These are phyloP conservation scores for Cystobasidium sp. DNA, from an alignment of 1,284 basidiomycete species.

Conservation along the genomic window DNA sequence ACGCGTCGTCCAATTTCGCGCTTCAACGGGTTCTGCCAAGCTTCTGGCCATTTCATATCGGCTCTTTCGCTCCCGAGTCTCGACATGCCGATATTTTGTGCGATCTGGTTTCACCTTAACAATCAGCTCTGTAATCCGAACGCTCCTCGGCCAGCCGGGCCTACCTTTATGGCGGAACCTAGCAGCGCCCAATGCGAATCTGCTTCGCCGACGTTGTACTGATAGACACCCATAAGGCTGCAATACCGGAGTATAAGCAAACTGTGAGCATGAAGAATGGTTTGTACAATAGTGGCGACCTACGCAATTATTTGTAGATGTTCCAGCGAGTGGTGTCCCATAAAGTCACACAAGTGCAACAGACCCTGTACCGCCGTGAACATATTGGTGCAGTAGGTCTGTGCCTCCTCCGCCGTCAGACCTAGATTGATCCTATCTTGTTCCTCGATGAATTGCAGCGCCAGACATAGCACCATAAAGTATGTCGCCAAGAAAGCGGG, in stretches of 20 bases:
- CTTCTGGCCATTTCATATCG: slow-evolving; percentile 42
- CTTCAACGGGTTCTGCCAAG: slow-evolving; percentile 48
- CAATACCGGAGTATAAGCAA: not conserved
- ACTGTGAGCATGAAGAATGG: not conserved
- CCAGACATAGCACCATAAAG: slow-evolving; percentile 53
- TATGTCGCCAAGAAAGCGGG: slow-evolving; percentile 52
- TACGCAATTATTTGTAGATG: slow-evolving; percentile 52
- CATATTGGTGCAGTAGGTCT: slow-evolving; percentile 49
- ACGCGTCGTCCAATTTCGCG: slow-evolving; percentile 53
- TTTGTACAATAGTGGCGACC: not conserved
- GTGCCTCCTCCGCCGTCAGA: slow-evolving; percentile 47
- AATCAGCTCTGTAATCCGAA: not conserved
- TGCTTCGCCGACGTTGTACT: slow-evolving; percentile 54
- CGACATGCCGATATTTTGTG: slow-evolving; percentile 46
- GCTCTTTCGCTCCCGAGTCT: slow-evolving; percentile 36
- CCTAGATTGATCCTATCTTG: slow-evolving; percentile 44
- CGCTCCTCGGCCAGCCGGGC: slow-evolving; percentile 34
- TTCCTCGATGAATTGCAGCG: slow-evolving; percentile 52
- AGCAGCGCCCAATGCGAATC: slow-evolving; percentile 54
- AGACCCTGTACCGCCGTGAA: slow-evolving; percentile 53
- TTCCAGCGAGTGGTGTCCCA: slow-evolving; percentile 53
- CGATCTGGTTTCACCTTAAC: slow-evolving; percentile 4
- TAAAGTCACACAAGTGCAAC: slow-evolving; percentile 53
- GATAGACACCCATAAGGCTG: slow-evolving; percentile 53
- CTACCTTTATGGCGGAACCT: slow-evolving; percentile 53